phyloP scores from a whole-genome alignment of 2,329 filamentous ascomycete species.

The Cladophialophora yegresii region DNA sequence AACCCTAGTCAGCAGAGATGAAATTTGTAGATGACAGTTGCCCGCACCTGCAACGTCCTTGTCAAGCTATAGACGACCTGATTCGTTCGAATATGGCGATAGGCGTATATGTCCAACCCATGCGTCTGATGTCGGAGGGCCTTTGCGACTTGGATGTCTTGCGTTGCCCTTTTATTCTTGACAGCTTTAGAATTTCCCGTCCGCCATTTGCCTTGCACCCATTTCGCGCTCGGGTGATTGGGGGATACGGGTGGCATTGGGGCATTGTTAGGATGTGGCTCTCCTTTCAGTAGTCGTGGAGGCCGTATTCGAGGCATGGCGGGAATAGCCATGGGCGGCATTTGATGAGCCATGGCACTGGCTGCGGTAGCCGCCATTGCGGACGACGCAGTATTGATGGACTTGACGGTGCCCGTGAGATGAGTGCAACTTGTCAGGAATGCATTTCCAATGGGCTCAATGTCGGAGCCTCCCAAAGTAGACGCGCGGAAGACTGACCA shows the following conservation, averaged over 20 bases:
- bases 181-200: conserved; percentile 48
- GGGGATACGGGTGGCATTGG: conserved; percentile 29
- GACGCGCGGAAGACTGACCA: background rate
- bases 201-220: conserved; percentile 48
- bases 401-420: background rate
- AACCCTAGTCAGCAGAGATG: conserved; percentile 13
- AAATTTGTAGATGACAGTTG: background rate
- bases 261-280: conserved; percentile 31
- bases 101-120: conserved; percentile 64
- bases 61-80: conserved; percentile 66
- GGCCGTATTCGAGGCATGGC: conserved; percentile 36
- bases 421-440: background rate
- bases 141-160: conserved; percentile 47
- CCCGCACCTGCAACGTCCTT: conserved; percentile 55
- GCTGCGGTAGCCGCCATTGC: conserved; percentile 32
- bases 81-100: conserved; percentile 62
- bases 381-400: background rate
- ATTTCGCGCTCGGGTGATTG: conserved; percentile 31
- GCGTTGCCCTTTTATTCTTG: conserved; percentile 43
- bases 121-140: conserved; percentile 52
- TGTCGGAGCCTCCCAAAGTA: background rate
- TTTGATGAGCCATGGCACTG: conserved; percentile 29
- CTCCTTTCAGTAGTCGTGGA: conserved; percentile 35
- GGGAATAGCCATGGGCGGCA: conserved; percentile 33
- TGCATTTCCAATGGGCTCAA: background rate